Conservation (phyloP, 495 filamentous ascomycete species). For the Penicillium diatomitis region DNA sequence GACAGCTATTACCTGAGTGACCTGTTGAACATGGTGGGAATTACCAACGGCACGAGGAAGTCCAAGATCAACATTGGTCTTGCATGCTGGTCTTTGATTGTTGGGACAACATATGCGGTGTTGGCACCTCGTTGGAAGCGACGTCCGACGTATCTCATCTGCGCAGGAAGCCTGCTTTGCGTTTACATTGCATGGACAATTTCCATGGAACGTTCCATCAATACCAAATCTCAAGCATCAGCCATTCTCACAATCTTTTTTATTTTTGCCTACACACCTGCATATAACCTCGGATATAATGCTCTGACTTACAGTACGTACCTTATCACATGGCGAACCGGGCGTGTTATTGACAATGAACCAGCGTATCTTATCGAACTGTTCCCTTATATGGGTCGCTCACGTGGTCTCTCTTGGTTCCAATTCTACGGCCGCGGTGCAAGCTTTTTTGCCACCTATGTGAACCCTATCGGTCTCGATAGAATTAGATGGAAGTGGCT, state of each 20-base stretch:
- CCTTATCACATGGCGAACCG: constrained; percentile 8
- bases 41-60: constrained; percentile 43
- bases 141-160: constrained; percentile 50
- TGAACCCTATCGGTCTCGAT: constrained; percentile 54
- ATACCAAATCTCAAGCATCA: constrained; percentile 29
- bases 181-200: constrained; percentile 54
- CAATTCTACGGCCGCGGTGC: constrained; percentile 51
- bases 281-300: constrained; percentile 63
- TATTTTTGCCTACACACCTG: constrained; percentile 54
- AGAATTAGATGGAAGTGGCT: constrained; percentile 55
- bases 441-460: constrained; percentile 50
- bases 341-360: background rate
- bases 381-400: constrained; percentile 53
- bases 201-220: constrained; percentile 45
- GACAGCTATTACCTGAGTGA: constrained; percentile 44
- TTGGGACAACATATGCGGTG: constrained; percentile 42
- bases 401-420: constrained; percentile 53
- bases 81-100: constrained; percentile 48
- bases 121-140: constrained; percentile 44
- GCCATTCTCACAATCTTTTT: constrained; percentile 49
- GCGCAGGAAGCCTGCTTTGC: constrained; percentile 40
- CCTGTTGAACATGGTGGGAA: constrained; percentile 39
- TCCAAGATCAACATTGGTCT: constrained; percentile 50
- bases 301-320: constrained; percentile 53
- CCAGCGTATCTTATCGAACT: constrained; percentile 52